Evolutionary conservation across 2,329 filamentous ascomycete genomes (phyloP), one percentile per base, ranked within the genome.

Genomic region (Pyrenochaeta sp.): DNA sequence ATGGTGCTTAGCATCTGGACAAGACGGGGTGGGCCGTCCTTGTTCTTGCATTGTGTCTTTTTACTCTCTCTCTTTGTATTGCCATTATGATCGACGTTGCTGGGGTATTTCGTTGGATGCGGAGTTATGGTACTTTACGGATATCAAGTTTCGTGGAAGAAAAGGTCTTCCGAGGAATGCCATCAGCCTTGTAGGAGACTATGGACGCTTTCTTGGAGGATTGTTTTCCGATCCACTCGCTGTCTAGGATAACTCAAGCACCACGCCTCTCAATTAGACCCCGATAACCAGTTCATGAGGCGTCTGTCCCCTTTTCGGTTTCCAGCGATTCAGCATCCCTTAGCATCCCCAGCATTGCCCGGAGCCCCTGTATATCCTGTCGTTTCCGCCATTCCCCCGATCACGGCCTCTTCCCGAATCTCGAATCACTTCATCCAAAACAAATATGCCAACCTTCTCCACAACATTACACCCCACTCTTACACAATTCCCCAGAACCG

Each of bases 1-100:
- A 63, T 62, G 66, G 68, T 51, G 67, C 69, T 41, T 73, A 74
- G 54, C 70, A 68, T 63, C 23, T 56, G 68, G 68, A 74, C 73
- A 68, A 64, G 71, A 72, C 63, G 71, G 73, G 73, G 71, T 75
- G 73, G 71, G 72, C 73, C 69, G 68, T 73, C 65, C 59, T 69
- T 67, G 73, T 75, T 72, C 69, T 71, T 67, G 70, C 70, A 37
- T 69, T 69, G 46, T 71, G 45, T 67, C 33, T 73, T 63, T 48
- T 67, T 50, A 40, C 67, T 42, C 47, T 69, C 45, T 68, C 57
- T 52, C 56, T 69, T 51, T 67, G 59, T 54, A 65, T 69, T 59
- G 64, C 66, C 51, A 63, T 67, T 47, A 47, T 65, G 58, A 48
- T 57, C 39, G 60, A 63, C 54, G 39, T 56, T 44, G 44, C 52